phyloP scores from a whole-genome alignment of 768 basidiomycete genomes.

The Tricholoma bakamatsutake region DNA sequence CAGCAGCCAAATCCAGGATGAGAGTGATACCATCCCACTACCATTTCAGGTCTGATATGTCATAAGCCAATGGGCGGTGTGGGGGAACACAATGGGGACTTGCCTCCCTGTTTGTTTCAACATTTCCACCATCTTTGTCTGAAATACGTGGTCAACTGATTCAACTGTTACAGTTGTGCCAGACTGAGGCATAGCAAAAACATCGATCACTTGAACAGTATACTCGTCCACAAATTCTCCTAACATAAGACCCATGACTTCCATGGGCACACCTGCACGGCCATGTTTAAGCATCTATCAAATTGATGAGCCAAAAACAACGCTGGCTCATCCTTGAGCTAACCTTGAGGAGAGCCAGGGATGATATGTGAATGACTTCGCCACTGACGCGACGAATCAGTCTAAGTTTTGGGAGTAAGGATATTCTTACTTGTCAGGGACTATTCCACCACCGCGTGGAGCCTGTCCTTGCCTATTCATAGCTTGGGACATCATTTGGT shows the following conservation, averaged over 20 bases:
- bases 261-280: conserved; percentile 97
- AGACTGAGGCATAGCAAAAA: conserved; percentile 98
- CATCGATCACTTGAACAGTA: conserved; percentile 90
- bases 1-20: conserved; percentile 99
- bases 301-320: neutral
- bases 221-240: conserved; percentile 99
- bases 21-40: conserved; percentile 99
- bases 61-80: neutral
- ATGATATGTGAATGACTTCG: conserved; percentile 96
- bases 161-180: conserved; percentile 97
- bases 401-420: neutral
- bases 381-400: conserved; percentile 42
- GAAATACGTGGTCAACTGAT: conserved; percentile 98
- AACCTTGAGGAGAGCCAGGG: conserved; percentile 94
- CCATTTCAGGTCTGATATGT: conserved; percentile 80
- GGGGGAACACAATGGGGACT: conserved; percentile 20
- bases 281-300: conserved; percentile 98
- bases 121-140: conserved; percentile 98
- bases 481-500: conserved; percentile 43
- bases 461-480: conserved; percentile 35
- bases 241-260: conserved; percentile 98
- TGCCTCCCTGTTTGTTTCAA: conserved; percentile 97
- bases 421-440: conserved; percentile 69
- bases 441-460: conserved; percentile 40
- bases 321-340: conserved; percentile 8